Conservation (phyloP, 192 early-diverging fungal genomes). For the Rhizophagus prolifer region DNA sequence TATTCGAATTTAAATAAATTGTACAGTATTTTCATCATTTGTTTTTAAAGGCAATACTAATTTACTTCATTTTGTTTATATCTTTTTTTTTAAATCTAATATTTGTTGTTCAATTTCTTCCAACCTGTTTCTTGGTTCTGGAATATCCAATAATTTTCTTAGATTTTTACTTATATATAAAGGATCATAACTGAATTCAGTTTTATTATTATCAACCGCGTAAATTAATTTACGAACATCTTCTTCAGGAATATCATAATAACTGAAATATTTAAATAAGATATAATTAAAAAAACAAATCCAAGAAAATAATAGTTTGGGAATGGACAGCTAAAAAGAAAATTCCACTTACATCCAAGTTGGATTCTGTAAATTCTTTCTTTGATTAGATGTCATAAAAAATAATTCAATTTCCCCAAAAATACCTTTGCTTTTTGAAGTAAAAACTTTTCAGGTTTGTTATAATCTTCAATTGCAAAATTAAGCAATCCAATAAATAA, state of each 20-base stretch:
- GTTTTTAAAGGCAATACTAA: too few species aligned
- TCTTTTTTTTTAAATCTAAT: too few species aligned
- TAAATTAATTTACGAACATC: not conserved
- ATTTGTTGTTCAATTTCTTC: too few species aligned
- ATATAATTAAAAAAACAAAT: too few species aligned
- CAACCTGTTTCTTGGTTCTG: too few species aligned
- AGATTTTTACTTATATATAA: not conserved
- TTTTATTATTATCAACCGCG: not conserved
- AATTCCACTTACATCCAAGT: not conserved
- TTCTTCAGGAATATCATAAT: not conserved
- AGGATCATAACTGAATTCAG: too few species aligned
- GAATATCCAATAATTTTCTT: too few species aligned
- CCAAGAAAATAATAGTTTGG: too few species aligned
- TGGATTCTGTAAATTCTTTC: not conserved
- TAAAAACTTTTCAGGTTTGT: not conserved
- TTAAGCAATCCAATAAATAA: conserved; percentile 4
- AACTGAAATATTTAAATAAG: not conserved
- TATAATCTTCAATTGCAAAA: not conserved
- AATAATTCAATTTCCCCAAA: not conserved
- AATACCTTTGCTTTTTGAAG: not conserved
- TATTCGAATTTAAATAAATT: too few species aligned
- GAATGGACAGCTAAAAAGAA: too few species aligned
- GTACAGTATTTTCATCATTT: too few species aligned
- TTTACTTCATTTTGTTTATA: too few species aligned
- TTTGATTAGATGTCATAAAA: not conserved